Percentiles rank a stretch among this genome's conserved stretches.
These are phyloP conservation scores for Avena insularis DNA, from an alignment of 176 grass and related monocot species.

Conservation along the genomic window DNA sequence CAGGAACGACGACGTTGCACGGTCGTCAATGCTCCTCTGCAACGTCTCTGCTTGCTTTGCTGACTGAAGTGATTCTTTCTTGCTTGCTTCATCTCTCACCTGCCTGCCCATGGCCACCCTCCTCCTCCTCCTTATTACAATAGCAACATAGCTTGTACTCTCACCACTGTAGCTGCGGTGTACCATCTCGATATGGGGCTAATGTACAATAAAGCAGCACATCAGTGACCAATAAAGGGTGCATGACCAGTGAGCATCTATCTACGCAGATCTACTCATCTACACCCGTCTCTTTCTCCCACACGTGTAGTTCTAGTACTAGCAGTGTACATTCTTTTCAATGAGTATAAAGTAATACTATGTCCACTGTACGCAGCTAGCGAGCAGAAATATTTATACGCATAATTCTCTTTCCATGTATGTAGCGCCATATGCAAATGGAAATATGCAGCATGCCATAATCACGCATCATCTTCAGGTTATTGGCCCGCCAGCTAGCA, in stretches of 20 bases:
- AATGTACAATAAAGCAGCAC: not conserved
- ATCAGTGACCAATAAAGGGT: not conserved
- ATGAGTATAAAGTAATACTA: not conserved
- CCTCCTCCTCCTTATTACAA: not conserved
- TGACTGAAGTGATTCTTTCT: not conserved
- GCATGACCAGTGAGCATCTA: not conserved
- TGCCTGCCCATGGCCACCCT: not conserved
- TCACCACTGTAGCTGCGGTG: not conserved
- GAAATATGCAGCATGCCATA: not conserved
- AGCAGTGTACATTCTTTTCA: not conserved
- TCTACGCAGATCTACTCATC: not conserved
- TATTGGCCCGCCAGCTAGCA: not conserved
- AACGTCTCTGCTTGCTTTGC: not conserved
- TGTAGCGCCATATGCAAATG: not conserved
- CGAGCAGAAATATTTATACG: not conserved
- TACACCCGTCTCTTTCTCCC: not conserved
- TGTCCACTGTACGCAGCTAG: not conserved
- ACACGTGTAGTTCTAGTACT: not conserved
- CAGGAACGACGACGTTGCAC: not conserved
- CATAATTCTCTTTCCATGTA: not conserved
- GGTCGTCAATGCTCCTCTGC: not conserved
- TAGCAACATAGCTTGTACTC: conserved; percentile 2
- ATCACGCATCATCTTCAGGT: not conserved
- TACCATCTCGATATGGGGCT: not conserved
- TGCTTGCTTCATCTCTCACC: not conserved